A percentile compares a stretch with the other conserved stretches of the same genome.
phyloP scores from a whole-genome alignment of 371 early-diverging fungal genomes.

The Mucor saturninus region DNA sequence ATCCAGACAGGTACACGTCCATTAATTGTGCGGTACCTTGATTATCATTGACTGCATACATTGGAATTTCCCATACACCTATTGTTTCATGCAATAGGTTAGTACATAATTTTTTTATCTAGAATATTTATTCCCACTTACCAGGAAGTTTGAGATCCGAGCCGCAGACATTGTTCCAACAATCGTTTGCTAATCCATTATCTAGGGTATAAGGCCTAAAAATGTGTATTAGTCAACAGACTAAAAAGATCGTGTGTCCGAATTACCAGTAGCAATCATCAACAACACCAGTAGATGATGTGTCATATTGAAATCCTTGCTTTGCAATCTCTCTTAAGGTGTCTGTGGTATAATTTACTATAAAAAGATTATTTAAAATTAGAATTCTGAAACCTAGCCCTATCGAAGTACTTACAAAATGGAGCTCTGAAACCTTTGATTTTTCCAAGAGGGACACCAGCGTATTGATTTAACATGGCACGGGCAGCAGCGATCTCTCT shows the following conservation, averaged over 20 bases:
- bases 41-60: conserved; percentile 59
- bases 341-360: conserved; percentile 66
- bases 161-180: conserved; percentile 67
- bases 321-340: conserved; percentile 57
- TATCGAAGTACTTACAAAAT: conserved; percentile 47
- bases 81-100: conserved; percentile 31
- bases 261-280: conserved; percentile 64
- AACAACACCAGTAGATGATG: conserved; percentile 58
- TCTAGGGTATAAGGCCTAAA: conserved; percentile 77
- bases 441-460: conserved; percentile 70
- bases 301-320: conserved; percentile 73
- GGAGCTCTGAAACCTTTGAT: conserved; percentile 76
- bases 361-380: background rate
- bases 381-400: background rate
- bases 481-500: conserved; percentile 67
- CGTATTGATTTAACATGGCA: conserved; percentile 61
- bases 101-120: background rate
- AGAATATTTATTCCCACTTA: background rate
- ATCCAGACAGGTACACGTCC: conserved; percentile 72
- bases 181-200: conserved; percentile 73
- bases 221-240: background rate
- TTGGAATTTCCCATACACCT: conserved; percentile 79
- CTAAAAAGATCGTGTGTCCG: too few species aligned
- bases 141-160: conserved; percentile 60
- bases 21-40: conserved; percentile 59